Evolutionary conservation across 2,329 filamentous ascomycete genomes (phyloP).

Genomic region (Bipolaris oryzae): DNA sequence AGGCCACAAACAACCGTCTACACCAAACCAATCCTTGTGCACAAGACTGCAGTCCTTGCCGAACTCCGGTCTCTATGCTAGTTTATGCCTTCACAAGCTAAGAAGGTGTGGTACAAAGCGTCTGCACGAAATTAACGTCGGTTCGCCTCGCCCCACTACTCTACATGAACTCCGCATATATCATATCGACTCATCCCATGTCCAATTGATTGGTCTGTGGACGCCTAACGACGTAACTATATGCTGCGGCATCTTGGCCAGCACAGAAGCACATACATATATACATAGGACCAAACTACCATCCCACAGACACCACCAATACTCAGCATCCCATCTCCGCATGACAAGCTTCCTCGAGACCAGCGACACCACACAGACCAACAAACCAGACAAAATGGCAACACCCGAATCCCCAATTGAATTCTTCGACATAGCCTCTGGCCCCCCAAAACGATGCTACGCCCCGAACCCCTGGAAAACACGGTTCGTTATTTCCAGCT

Average conservation of each 20-base stretch:
- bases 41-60: background rate
- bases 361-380: background rate
- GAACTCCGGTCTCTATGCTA: background rate
- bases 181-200: constrained; percentile 1
- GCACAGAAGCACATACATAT: background rate
- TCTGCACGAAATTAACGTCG: background rate
- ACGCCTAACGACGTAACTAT: background rate
- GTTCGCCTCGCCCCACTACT: background rate
- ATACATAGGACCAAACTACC: background rate
- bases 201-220: background rate
- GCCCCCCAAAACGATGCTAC: constrained; percentile 43
- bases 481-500: constrained; percentile 31
- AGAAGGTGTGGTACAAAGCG: background rate
- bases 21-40: background rate
- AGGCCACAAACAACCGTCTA: background rate
- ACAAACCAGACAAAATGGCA: background rate
- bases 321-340: background rate
- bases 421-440: constrained; percentile 57
- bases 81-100: background rate
- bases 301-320: too few species aligned
- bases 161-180: background rate
- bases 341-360: background rate
- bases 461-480: constrained; percentile 58
- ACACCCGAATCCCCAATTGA: background rate
- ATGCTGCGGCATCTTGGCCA: background rate